Evolutionary conservation across 148 eudicot genomes (phyloP), one percentile per base, ranked within the genome.

Genomic region (Spergularia marina): DNA sequence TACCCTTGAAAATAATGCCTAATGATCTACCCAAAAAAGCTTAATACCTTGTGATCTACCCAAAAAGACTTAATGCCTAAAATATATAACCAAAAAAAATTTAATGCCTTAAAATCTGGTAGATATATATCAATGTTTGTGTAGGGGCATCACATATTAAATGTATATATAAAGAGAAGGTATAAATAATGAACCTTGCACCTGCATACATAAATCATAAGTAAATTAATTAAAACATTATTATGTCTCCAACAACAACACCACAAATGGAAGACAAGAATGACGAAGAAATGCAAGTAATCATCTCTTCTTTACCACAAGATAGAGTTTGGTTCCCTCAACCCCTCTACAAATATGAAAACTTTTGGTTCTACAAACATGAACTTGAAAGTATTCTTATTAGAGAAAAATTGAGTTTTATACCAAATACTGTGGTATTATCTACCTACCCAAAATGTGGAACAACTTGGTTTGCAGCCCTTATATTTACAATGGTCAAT

Each of bases 401-500:
- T 6, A 53, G 21, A 14, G 9, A 60, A 60, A 47, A 36, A 6
- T 73, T 23, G 12, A 20, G 20, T 10, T 54, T 56, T 41, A 18
- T 4, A 23, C 68, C 56, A 9, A 12, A 40, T 15, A 71, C 65
- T 54, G 63, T 79, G 17, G 20, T 75, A 62, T 17, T 82, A 25
- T 68, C 67, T 55, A 78, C 82, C 68, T 14, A 66, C 4, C 80
- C 85, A 0, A 78, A 79, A 67, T 82, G 77, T 0, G 82, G 85
- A 16, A 82, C 82, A 39, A 76, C 76, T 1, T 82, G 85, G 82
- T 62, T 78, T 41, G 71, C 57, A 12, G 76, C 82, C 39, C 81
- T 83, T 47, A 39, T 76, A 10, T 83, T 83, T 44, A 68, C 82
- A 4, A 67, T 53, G 41, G 53, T 73, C 55, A 83, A 79, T 53